Percentiles rank a stretch among this genome's conserved stretches.
These are phyloP conservation scores for Phoma herbarum DNA, from an alignment of 2,329 filamentous ascomycete species.

Conservation along the genomic window DNA sequence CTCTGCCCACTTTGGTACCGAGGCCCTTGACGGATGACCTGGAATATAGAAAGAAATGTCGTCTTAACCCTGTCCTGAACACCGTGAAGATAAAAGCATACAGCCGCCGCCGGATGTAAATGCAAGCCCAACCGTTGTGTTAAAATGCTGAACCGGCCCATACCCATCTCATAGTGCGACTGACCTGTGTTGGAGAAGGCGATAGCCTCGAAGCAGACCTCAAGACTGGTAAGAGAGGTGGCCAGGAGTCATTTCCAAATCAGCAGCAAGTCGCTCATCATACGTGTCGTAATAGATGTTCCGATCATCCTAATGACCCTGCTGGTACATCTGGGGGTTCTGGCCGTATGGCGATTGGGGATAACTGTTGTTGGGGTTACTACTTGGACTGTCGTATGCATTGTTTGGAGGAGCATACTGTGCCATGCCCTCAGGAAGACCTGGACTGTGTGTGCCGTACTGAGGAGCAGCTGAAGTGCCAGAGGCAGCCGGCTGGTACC, in stretches of 20 bases:
- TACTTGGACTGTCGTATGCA: conserved; percentile 55
- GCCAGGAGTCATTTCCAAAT: background rate
- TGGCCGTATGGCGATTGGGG: conserved; percentile 61
- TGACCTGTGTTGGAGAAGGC: background rate
- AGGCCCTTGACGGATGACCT: conserved; percentile 8
- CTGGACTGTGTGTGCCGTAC: conserved; percentile 57
- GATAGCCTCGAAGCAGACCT: background rate
- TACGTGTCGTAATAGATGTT: conserved; percentile 36
- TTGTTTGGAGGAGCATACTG: conserved; percentile 57
- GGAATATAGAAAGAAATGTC: conserved; percentile 24
- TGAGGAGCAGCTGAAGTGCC: conserved; percentile 54
- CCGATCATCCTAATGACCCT: conserved; percentile 48
- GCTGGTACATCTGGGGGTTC: conserved; percentile 59
- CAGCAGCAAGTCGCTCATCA: conserved; percentile 28
- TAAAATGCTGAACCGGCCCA: conserved; percentile 39
- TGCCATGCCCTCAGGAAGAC: conserved; percentile 59
- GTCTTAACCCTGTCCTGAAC: conserved; percentile 37
- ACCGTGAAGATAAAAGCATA: conserved; percentile 47
- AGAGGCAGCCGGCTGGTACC: conserved; percentile 59
- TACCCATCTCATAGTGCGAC: conserved; percentile 5
- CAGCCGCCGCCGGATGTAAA: conserved; percentile 52
- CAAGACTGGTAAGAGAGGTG: background rate
- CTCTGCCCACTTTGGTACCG: conserved; percentile 5
- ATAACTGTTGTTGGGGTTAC: conserved; percentile 58
- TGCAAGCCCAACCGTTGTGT: conserved; percentile 45